Evolutionary conservation across 768 basidiomycete species (phyloP).

Genomic region (Tricholoma saponaceum): DNA sequence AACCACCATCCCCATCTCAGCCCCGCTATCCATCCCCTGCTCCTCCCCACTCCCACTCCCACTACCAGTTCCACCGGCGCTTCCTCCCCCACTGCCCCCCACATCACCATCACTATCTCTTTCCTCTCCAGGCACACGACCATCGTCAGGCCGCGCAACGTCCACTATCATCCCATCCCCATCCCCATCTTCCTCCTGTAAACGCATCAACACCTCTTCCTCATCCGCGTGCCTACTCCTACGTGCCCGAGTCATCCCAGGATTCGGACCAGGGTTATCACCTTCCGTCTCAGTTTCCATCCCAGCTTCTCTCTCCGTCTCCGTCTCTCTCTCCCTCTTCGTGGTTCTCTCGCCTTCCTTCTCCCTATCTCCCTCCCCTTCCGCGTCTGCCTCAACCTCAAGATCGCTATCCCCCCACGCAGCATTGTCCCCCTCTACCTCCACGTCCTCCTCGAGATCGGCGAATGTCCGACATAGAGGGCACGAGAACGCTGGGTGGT

Average conservation of each 20-base stretch:
- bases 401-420: slow-evolving; percentile 14
- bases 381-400: not conserved
- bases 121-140: not conserved
- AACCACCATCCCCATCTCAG: slow-evolving; percentile 10
- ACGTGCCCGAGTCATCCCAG: not conserved
- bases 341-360: slow-evolving; percentile 10
- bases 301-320: slow-evolving; percentile 16
- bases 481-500: slow-evolving; percentile 92
- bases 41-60: not conserved
- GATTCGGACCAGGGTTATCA: not conserved
- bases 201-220: slow-evolving; percentile 8
- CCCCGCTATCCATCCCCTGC: not conserved
- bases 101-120: not conserved
- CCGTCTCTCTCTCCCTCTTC: slow-evolving; percentile 5
- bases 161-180: not conserved
- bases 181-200: not conserved
- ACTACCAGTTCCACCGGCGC: slow-evolving; percentile 10
- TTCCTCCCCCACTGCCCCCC: not conserved
- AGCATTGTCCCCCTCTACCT: slow-evolving; percentile 35
- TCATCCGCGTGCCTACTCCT: slow-evolving; percentile 6
- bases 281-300: slow-evolving; percentile 11
- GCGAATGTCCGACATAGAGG: slow-evolving; percentile 94
- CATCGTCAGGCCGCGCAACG: not conserved
- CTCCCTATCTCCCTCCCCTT: slow-evolving; percentile 6
- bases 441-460: slow-evolving; percentile 94